Base-by-base conservation (phyloP, 2,329 filamentous ascomycete species). In the Sphaerulina musiva region DNA sequence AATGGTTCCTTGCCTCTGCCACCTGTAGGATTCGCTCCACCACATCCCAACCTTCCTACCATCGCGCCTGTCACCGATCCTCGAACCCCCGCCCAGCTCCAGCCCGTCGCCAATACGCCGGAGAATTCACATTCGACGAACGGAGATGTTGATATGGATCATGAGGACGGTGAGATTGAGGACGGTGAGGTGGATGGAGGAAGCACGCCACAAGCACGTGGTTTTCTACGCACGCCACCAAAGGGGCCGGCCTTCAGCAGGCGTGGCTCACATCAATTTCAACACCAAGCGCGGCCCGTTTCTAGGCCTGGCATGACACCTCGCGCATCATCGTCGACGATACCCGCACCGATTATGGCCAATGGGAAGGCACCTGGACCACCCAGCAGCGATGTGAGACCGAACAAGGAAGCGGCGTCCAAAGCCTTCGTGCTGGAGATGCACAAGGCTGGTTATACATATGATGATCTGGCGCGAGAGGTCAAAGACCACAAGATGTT, bases 91-190 rank as follows among this genome's bases (percentile, higher is more conserved):
- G 43, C 44, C 20, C 43, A 43, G 31, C 34, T 36, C 12, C 51
- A 40, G 20, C 51, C 40, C 36, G 42, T 48, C 29, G 45, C 9
- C 20, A 46, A 46, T 11, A 29, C 51, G 17, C 11, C 44, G 4
- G 20, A 42, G 2, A 40, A 42, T 10, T 26, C 44, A 34, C 34
- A 50, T 10, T n/a, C 44, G 45, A 54, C 34, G 11, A 48, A 53
- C 23, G 12, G 51, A 36, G 57, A 57, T 53, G 48, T 69, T 46
- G 68, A 75, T 44, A 69, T 69, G 51, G 77, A 79, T 53, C 73
- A 73, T 53, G 87, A 93, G 64, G 88, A 95, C 64, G 87, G 86
- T 12, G 89, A 95, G 68, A 69, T 93, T 59, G 88, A 92, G 62
- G 86, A 89, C 62, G 80, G 77, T 14, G 83, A 85, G 62, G 76